Evolutionary conservation across 2,329 filamentous ascomycete species (phyloP).

Genomic region (Trichoderma pleuroti): DNA sequence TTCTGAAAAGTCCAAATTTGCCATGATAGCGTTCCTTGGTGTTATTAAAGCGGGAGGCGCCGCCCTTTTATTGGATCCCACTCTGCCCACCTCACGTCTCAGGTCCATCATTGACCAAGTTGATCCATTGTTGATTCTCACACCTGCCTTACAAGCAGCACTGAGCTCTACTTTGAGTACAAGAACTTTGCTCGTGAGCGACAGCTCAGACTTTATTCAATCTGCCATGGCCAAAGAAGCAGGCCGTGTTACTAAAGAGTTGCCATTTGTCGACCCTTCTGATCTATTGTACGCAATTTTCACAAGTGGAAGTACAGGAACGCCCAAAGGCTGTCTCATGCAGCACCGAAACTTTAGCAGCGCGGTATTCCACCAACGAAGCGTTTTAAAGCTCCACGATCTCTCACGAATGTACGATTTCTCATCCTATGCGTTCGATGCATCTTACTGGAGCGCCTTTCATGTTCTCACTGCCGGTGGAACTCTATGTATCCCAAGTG

Average conservation of each 20-base stretch:
- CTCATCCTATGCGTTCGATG: conserved; percentile 22
- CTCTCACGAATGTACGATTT: conserved; percentile 19
- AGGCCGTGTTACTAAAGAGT: background rate
- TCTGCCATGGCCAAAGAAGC: background rate
- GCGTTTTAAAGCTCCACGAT: conserved; percentile 13
- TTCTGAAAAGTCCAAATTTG: conserved; percentile 27
- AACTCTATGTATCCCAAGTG: conserved; percentile 1
- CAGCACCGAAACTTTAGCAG: conserved; percentile 34
- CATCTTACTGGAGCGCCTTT: conserved; percentile 1
- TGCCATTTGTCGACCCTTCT: background rate
- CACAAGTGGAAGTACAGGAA: background rate
- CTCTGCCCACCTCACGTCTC: background rate
- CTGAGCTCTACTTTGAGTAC: background rate
- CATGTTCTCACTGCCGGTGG: conserved; percentile 16
- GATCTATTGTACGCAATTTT: background rate
- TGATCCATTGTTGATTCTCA: background rate
- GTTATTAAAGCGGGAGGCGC: conserved; percentile 29
- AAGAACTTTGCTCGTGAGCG: background rate
- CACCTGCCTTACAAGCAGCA: background rate
- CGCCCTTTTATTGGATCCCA: conserved; percentile 24
- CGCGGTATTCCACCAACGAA: conserved; percentile 37
- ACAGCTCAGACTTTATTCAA: background rate
- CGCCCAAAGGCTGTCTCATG: conserved; percentile 31
- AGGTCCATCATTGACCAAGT: background rate
- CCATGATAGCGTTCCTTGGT: conserved; percentile 24